A percentile compares a stretch with the other conserved stretches of the same genome.
These are phyloP conservation scores for Gamsiella multidivaricata DNA, from an alignment of 192 early-diverging fungal genomes.

Conservation along the genomic window DNA sequence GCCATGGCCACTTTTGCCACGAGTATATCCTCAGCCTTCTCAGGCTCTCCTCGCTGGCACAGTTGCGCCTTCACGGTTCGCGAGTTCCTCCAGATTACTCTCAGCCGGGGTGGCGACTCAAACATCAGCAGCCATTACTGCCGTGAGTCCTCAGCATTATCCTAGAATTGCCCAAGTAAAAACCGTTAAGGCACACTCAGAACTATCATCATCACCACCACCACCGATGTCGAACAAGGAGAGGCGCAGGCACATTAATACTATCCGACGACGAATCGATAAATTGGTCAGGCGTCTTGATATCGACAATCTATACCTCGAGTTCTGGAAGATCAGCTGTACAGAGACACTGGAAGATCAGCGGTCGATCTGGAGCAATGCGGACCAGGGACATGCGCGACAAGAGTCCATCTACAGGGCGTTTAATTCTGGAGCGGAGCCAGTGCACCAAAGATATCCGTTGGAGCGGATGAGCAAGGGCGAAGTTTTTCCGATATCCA, in stretches of 20 bases:
- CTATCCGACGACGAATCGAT: constrained; percentile 13
- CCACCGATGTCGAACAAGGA: not conserved
- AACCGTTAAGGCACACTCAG: not conserved
- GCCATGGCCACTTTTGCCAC: not conserved
- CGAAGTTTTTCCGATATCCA: too few species aligned
- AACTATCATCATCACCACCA: not conserved
- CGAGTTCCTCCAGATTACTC: not conserved
- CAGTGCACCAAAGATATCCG: constrained; percentile 1
- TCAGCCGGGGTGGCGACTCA: not conserved
- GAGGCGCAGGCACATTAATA: not conserved
- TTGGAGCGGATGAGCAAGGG: too few species aligned
- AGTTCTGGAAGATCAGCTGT: constrained; percentile 42
- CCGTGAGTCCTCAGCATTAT: not conserved
- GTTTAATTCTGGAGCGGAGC: constrained; percentile 15
- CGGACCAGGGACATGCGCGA: not conserved
- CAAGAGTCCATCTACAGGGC: constrained; percentile 27
- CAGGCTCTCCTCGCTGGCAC: not conserved
- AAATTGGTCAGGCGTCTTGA: constrained; percentile 10
- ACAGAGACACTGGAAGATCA: constrained; percentile 24
- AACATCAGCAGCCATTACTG: too few species aligned
- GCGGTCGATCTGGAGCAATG: constrained; percentile 24
- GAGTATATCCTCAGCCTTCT: not conserved
- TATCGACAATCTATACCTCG: constrained; percentile 25
- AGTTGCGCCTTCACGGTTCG: not conserved
- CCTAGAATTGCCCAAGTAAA: not conserved